Base-by-base conservation (phyloP, 2,329 filamentous ascomycete genomes). In the Ophiostoma sp. region DNA sequence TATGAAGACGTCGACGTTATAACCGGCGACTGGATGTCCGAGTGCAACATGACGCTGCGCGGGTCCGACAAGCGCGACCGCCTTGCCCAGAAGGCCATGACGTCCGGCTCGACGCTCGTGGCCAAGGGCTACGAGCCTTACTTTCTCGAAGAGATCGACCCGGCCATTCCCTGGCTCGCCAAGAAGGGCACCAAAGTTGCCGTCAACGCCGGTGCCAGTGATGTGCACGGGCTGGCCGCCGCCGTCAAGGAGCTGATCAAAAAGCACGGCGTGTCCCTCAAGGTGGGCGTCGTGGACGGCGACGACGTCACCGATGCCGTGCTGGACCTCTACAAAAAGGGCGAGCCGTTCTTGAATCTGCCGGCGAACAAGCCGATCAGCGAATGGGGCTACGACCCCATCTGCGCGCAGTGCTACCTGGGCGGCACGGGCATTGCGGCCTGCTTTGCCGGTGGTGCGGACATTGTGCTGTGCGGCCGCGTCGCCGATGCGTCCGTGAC, bases 401-500 rank as follows among this genome's bases (percentile, higher is more conserved):
- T 73, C 55, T 68, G 69, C 49, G 65, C 69, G 41, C 58, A 70
- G 58, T 71, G 69, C 36, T 84, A 84, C 69, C 77, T 83, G 0
- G 81, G 81, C 4, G 79, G 79, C 3, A 71, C 76, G 55, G 78
- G 75, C 14, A 80, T 80, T 47, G 75, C 76, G 9, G 75, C 75
- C 67, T 78, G 74, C 3, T 72, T 79, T 12, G 68, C 71, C 41
- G 67, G 68, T 6, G 77, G 77, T 0, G 77, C 77, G 7, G 75
- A 79, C 68, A 78, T 80, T 40, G 74, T 79, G 36, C 74, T 79
- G 38, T 78, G 77, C 66, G 78, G 77, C 5, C 75, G 78, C 47
- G 77, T 78, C 0, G 75, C 77, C 0, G 78, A 79, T 71, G 79
- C 79, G 0, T 76, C 76, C 5, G 79, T 79, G 0, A 79, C 81